These are phyloP conservation scores for Aspergillus sclerotioniger DNA, from an alignment of 495 filamentous ascomycete genomes.

Conservation along the genomic window DNA sequence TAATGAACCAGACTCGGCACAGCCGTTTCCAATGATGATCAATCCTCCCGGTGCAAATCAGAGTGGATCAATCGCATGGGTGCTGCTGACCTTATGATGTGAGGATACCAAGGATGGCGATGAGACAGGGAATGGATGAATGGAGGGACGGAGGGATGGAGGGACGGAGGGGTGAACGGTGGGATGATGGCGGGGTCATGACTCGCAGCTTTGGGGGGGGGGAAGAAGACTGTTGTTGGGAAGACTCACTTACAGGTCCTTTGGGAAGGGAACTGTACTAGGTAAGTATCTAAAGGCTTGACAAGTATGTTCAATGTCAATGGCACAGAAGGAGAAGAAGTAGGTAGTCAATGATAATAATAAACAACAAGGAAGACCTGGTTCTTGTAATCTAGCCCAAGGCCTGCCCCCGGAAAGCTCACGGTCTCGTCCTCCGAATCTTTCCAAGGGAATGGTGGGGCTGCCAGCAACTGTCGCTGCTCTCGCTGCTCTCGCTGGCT, in stretches of 20 bases:
- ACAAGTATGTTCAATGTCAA: too few relatives aligned
- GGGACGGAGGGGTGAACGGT: slow-evolving; percentile 20
- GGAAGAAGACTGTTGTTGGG: neutral
- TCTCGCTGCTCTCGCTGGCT: slow-evolving; percentile 19
- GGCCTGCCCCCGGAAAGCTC: slow-evolving; percentile 30
- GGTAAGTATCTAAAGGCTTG: slow-evolving; percentile 10
- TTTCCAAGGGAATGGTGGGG: slow-evolving; percentile 45
- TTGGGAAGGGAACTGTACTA: slow-evolving; percentile 20
- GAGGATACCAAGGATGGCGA: neutral
- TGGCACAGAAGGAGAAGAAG: slow-evolving; percentile 12
- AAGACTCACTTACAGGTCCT: slow-evolving; percentile 16
- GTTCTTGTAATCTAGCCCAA: slow-evolving; percentile 28
- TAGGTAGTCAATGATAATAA: too few relatives aligned
- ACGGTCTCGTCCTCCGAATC: slow-evolving; percentile 37
- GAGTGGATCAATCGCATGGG: neutral
- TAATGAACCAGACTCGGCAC: slow-evolving; percentile 7
- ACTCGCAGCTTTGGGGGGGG: slow-evolving; percentile 4
- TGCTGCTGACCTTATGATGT: neutral
- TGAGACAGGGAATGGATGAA: slow-evolving; percentile 1
- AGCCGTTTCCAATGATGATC: slow-evolving; percentile 9
- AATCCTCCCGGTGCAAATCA: neutral
- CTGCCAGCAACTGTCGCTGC: slow-evolving; percentile 18
- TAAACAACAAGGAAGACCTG: slow-evolving; percentile 24
- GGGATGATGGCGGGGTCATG: neutral
- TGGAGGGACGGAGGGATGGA: neutral